A percentile compares a stretch with the other conserved stretches of the same genome.
Conservation (phyloP, 495 filamentous ascomycete species). For the Aspergillus heteromorphus region DNA sequence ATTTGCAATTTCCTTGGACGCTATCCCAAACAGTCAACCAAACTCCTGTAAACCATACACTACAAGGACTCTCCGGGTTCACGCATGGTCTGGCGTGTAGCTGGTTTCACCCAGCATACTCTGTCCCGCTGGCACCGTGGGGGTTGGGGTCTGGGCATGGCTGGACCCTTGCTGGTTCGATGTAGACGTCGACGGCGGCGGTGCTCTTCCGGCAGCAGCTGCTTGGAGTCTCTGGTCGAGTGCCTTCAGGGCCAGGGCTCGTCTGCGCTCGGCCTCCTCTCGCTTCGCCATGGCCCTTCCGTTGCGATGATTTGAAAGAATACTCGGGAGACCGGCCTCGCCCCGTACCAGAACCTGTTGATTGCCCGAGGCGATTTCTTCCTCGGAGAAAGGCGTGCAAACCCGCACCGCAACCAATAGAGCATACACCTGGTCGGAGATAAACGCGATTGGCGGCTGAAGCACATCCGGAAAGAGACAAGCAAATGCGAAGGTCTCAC, state of each 20-base stretch:
- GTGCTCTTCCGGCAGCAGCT: conserved; percentile 52
- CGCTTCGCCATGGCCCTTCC: conserved; percentile 52
- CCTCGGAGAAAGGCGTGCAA: conserved; percentile 80
- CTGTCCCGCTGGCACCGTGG: conserved; percentile 28
- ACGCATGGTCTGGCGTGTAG: conserved; percentile 60
- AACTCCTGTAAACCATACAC: conserved; percentile 11
- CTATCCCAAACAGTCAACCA: conserved; percentile 14
- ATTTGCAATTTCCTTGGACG: not conserved
- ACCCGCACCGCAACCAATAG: conserved; percentile 66
- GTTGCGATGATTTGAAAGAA: conserved; percentile 45
- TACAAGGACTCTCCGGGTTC: conserved; percentile 10
- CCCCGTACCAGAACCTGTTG: conserved; percentile 61
- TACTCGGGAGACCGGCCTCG: conserved; percentile 60
- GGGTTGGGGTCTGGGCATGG: conserved; percentile 29
- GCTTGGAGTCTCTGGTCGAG: conserved; percentile 87
- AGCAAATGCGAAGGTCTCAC: conserved; percentile 90
- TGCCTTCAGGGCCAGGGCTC: conserved; percentile 83
- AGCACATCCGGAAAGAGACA: conserved; percentile 90
- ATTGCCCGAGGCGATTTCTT: conserved; percentile 77
- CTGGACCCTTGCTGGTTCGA: conserved; percentile 41
- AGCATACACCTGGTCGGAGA: conserved; percentile 71
- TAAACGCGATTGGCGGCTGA: conserved; percentile 66
- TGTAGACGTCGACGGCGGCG: conserved; percentile 24
- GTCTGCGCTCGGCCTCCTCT: conserved; percentile 86
- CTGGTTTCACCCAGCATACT: conserved; percentile 62